Conservation (phyloP, 1,284 basidiomycete genomes). For the Ustilago cynodontis region DNA sequence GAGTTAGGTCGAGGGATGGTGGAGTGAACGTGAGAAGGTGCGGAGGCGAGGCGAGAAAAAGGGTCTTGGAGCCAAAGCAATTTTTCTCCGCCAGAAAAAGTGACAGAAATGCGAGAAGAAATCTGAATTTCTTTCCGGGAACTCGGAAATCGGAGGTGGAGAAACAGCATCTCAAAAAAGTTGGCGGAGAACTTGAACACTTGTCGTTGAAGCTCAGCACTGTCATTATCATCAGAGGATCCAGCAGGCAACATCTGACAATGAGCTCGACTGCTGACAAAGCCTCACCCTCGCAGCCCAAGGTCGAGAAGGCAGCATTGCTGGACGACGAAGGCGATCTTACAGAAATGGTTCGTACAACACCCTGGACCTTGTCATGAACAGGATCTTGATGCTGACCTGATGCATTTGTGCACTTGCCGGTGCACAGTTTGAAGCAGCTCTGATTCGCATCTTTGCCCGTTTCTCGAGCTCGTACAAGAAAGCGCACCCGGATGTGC, state of each 20-base stretch:
- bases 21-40: conserved; percentile 1
- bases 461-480: conserved; percentile 46
- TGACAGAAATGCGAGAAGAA: conserved; percentile 9
- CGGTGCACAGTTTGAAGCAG: conserved; percentile 31
- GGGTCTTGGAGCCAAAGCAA: neutral
- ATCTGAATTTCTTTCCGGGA: conserved; percentile 9
- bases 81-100: neutral
- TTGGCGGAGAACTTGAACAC: neutral
- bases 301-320: conserved; percentile 22
- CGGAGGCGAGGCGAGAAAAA: neutral
- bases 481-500: conserved; percentile 6
- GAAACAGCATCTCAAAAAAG: neutral
- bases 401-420: no score
- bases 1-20: conserved; percentile 9
- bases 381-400: neutral
- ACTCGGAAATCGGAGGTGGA: conserved; percentile 47
- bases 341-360: conserved; percentile 22
- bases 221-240: no score
- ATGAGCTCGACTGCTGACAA: conserved; percentile 12
- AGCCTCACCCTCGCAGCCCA: neutral
- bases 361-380: no score
- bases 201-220: neutral
- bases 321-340: conserved; percentile 54
- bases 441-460: conserved; percentile 40
- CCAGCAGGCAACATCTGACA: neutral